Percentiles rank a stretch among this genome's conserved stretches.
Evolutionary conservation across 768 basidiomycete genomes (phyloP).

Genomic region (Obba rivulosa): DNA sequence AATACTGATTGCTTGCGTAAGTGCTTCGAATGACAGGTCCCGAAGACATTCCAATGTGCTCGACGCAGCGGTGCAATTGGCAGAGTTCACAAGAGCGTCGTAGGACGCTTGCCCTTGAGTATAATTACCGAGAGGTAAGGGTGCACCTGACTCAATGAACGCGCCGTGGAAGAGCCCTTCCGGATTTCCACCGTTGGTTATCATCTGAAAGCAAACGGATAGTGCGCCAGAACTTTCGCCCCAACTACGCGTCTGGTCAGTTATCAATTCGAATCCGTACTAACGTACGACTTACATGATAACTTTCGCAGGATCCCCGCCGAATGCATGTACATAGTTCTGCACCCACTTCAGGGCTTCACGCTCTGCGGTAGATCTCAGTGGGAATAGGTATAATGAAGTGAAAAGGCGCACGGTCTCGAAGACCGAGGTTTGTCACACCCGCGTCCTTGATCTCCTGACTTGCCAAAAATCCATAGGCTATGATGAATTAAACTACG

Average conservation of each 20-base stretch:
- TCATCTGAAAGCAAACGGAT: constrained; percentile 23
- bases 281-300: constrained; percentile 13
- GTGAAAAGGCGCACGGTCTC: constrained; percentile 31
- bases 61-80: constrained; percentile 27
- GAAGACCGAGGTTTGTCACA: constrained; percentile 42
- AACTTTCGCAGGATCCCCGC: constrained; percentile 41
- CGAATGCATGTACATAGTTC: neutral
- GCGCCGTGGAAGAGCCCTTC: constrained; percentile 19
- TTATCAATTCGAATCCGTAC: constrained; percentile 26
- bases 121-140: neutral
- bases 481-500: constrained; percentile 10
- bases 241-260: neutral
- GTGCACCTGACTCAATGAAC: constrained; percentile 29
- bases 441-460: constrained; percentile 33
- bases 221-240: constrained; percentile 37
- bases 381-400: too few species aligned
- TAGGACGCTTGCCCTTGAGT: constrained; percentile 30
- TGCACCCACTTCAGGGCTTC: constrained; percentile 32
- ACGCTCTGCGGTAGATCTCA: constrained; percentile 25
- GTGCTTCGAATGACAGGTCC: constrained; percentile 23
- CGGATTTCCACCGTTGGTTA: constrained; percentile 16
- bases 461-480: constrained; percentile 34
- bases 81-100: constrained; percentile 34
- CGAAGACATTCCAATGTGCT: constrained; percentile 44
- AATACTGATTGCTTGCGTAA: constrained; percentile 29